Conservation (phyloP, 176 grass and related monocot species). For the Oryza officinalis region DNA sequence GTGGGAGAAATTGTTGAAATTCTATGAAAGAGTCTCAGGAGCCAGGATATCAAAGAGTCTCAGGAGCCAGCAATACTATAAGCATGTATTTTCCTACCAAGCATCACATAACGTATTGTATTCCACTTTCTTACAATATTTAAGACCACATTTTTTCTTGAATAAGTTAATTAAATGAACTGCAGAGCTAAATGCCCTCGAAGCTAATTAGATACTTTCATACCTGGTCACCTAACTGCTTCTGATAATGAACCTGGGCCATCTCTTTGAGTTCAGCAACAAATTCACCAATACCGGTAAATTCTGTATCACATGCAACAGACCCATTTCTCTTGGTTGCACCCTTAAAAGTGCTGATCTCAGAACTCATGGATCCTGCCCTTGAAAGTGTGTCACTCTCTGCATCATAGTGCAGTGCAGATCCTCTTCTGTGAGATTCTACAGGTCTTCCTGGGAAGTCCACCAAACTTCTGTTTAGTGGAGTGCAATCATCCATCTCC, state of each 20-base stretch:
- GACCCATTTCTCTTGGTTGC: slow-evolving; percentile 46
- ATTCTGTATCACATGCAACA: slow-evolving; percentile 50
- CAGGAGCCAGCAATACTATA: neutral
- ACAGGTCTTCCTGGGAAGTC: slow-evolving; percentile 69
- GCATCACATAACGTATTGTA: neutral
- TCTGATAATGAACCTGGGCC: slow-evolving; percentile 74
- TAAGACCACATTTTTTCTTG: neutral
- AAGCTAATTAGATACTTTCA: neutral
- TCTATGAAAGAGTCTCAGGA: too few species aligned
- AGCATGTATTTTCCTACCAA: neutral
- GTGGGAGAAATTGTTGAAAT: too few species aligned
- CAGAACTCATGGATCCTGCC: slow-evolving; percentile 66
- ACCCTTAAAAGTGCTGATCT: slow-evolving; percentile 41
- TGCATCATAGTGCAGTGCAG: slow-evolving; percentile 46
- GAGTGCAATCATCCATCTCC: slow-evolving; percentile 62
- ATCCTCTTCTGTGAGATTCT: slow-evolving; percentile 51
- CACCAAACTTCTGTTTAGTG: slow-evolving; percentile 67
- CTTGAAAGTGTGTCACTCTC: slow-evolving; percentile 61
- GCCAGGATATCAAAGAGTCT: neutral
- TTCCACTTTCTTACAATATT: neutral
- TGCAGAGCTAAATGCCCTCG: neutral
- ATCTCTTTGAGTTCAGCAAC: slow-evolving; percentile 90
- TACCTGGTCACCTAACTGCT: slow-evolving; percentile 61
- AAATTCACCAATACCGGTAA: slow-evolving; percentile 76
- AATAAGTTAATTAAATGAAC: neutral